Percentiles rank a stretch among this genome's conserved stretches.
These are phyloP conservation scores for Lentinula sp. DNA, from an alignment of 768 basidiomycete genomes.

Conservation along the genomic window DNA sequence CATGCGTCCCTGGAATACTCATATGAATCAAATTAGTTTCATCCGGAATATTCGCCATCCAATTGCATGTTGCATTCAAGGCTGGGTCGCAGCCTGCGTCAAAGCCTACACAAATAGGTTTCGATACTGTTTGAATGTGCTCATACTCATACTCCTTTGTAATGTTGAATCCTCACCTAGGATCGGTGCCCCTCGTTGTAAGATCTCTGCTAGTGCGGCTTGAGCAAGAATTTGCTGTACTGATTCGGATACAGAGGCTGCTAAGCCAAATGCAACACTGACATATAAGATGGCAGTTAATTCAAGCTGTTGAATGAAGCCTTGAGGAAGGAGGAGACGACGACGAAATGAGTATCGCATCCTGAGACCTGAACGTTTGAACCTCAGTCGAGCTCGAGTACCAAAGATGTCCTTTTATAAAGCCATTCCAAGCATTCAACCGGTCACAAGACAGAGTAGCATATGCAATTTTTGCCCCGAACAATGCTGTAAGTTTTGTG, in stretches of 20 bases:
- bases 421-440: no score
- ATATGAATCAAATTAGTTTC: slow-evolving; percentile 17
- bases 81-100: slow-evolving; percentile 13
- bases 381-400: no score
- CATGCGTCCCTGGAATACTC: slow-evolving; percentile 25
- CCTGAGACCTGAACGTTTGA: background rate
- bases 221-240: slow-evolving; percentile 11
- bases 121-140: no score
- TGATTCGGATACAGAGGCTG: background rate
- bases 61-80: slow-evolving; percentile 14
- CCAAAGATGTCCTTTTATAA: no score
- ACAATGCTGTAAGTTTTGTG: background rate
- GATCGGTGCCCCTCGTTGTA: slow-evolving; percentile 15
- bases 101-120: slow-evolving; percentile 5
- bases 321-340: background rate
- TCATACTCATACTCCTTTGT: no score
- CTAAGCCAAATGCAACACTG: background rate
- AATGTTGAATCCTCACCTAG: slow-evolving; percentile 8
- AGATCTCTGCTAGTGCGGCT: slow-evolving; percentile 12
- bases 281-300: background rate
- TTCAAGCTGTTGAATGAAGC: background rate
- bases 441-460: background rate
- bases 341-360: background rate
- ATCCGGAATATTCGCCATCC: slow-evolving; percentile 19
- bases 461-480: background rate